A percentile compares a stretch with the other conserved stretches of the same genome.
phyloP scores from a whole-genome alignment of 2,329 filamentous ascomycete genomes.

The Escovopsis sp. region DNA sequence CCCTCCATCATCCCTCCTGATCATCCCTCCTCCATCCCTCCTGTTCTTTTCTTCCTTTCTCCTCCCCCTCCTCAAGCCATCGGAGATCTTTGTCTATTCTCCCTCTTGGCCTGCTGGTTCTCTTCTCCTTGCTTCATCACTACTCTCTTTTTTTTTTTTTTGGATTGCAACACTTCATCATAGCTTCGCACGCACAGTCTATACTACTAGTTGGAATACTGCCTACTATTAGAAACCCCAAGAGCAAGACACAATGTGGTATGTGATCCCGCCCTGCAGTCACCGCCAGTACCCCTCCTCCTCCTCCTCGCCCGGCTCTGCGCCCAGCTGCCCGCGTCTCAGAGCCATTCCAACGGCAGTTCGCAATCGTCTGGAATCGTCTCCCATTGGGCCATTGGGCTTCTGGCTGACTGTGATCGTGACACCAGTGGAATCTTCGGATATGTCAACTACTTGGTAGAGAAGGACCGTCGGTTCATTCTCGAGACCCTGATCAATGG shows the following conservation, averaged over 20 bases:
- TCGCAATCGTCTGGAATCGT: not conserved
- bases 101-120: constrained; percentile 1
- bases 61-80: constrained; percentile 2
- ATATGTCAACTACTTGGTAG: constrained; percentile 98
- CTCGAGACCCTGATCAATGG: constrained; percentile 93
- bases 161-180: not conserved
- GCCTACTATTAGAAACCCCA: no score
- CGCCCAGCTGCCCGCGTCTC: not conserved
- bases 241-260: constrained; percentile 12
- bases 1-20: constrained; percentile 4
- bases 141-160: no score
- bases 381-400: constrained; percentile 3
- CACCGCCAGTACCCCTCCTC: constrained; percentile 7
- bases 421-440: constrained; percentile 74
- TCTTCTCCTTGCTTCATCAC: not conserved
- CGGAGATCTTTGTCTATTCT: not conserved
- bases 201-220: not conserved
- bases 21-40: not conserved
- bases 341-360: not conserved
- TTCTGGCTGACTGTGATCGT: constrained; percentile 13
- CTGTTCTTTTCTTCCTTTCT: constrained; percentile 1
- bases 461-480: constrained; percentile 96
- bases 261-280: constrained; percentile 6
- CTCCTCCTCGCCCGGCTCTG: not conserved
- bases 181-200: not conserved